Evolutionary conservation across 2,329 filamentous ascomycete species (phyloP).

Genomic region (Alternaria arbusti): DNA sequence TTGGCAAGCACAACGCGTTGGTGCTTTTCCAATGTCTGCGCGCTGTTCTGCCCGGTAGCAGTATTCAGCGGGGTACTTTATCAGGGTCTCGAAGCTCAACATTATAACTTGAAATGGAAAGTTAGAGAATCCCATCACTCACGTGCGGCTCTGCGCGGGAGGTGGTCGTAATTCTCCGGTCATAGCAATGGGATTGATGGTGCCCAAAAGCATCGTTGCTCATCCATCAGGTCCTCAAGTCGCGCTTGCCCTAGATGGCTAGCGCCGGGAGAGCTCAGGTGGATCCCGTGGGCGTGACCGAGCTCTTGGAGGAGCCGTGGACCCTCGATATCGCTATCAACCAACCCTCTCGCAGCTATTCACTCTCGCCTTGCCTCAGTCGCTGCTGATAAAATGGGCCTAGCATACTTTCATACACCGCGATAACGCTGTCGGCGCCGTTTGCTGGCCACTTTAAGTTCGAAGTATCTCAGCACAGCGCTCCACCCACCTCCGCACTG

Average conservation of each 20-base stretch:
- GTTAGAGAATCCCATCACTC: not conserved
- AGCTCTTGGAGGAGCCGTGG: conserved; percentile 4
- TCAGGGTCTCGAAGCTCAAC: not conserved
- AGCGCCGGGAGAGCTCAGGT: conserved; percentile 26
- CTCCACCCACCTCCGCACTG: conserved; percentile 12
- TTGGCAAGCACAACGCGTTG: not conserved
- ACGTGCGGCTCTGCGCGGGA: not conserved
- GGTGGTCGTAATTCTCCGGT: not conserved
- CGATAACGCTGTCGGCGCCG: conserved; percentile 17
- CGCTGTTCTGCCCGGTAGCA: not conserved
- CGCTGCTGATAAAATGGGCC: conserved; percentile 23
- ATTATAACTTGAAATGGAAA: not conserved
- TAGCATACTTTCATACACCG: conserved; percentile 29
- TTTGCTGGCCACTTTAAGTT: conserved; percentile 15
- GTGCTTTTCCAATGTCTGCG: not conserved
- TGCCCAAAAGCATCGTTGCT: not conserved
- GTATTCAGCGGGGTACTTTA: not conserved
- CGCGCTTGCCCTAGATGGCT: conserved; percentile 9
- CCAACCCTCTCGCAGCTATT: conserved; percentile 5
- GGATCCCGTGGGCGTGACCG: conserved; percentile 21
- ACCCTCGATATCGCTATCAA: conserved; percentile 9
- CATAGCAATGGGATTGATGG: not conserved
- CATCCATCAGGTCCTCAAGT: not conserved
- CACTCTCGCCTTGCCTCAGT: conserved; percentile 13
- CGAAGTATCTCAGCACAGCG: conserved; percentile 7